Percentiles rank a stretch among this genome's conserved stretches.
phyloP scores from a whole-genome alignment of 495 filamentous ascomycete genomes.

The Thermochaetoides thermophila region DNA sequence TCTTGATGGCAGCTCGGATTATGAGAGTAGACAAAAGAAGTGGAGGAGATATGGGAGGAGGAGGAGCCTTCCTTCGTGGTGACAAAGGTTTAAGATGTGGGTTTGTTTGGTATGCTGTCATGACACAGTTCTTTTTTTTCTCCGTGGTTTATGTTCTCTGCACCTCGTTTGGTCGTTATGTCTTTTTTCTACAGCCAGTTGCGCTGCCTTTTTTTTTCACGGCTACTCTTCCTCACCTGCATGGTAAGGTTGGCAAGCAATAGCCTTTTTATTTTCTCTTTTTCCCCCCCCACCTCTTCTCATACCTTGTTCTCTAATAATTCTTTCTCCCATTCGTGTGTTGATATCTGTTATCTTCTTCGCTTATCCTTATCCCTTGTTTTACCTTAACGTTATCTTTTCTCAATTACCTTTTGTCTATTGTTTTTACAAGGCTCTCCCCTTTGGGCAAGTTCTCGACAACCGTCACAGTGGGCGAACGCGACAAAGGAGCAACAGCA shows the following conservation, averaged over 20 bases:
- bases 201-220: neutral
- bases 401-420: too few species aligned
- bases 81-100: neutral
- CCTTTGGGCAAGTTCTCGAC: too few species aligned
- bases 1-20: too few species aligned
- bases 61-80: constrained; percentile 1
- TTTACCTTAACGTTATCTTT: too few species aligned
- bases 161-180: neutral
- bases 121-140: neutral
- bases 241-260: too few species aligned
- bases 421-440: too few species aligned
- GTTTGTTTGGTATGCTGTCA: too few species aligned
- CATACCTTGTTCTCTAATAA: neutral
- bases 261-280: neutral
- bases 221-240: too few species aligned
- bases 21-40: constrained; percentile 1
- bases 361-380: too few species aligned
- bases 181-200: neutral
- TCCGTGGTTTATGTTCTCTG: neutral
- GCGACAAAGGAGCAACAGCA: too few species aligned
- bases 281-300: neutral
- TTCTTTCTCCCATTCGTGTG: neutral
- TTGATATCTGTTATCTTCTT: too few species aligned
- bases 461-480: too few species aligned
- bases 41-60: neutral